Conservation (phyloP, 2,329 filamentous ascomycete species). For the Claviceps humidiphila region DNA sequence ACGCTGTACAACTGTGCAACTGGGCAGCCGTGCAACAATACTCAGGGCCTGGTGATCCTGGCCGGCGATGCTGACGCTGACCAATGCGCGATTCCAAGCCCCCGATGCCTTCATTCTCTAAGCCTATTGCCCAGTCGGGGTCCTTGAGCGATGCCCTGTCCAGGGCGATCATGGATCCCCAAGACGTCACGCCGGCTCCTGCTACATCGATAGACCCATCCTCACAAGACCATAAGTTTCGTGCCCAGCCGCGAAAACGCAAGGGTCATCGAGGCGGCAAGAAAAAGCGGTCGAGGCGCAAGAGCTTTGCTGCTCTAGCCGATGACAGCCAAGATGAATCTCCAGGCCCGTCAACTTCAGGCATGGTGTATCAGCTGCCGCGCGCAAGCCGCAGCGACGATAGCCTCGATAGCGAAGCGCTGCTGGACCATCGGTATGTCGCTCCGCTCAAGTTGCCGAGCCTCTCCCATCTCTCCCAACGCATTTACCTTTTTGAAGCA, state of each 20-base stretch:
- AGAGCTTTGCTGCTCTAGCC: conserved; percentile 61
- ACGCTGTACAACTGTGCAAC: not conserved
- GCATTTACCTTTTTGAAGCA: not conserved
- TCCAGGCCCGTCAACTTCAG: conserved; percentile 21
- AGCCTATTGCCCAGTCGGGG: conserved; percentile 21
- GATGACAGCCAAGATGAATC: conserved; percentile 36
- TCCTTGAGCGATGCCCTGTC: conserved; percentile 11
- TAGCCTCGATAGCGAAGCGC: conserved; percentile 76
- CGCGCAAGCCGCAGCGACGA: conserved; percentile 59
- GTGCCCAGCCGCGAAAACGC: conserved; percentile 37
- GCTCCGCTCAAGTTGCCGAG: not conserved
- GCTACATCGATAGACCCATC: conserved; percentile 1
- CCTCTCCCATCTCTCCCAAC: not conserved
- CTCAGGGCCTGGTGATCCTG: not conserved
- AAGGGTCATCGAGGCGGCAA: conserved; percentile 65
- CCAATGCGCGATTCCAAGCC: not conserved
- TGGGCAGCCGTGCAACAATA: not conserved
- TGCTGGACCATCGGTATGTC: conserved; percentile 71
- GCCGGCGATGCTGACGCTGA: not conserved
- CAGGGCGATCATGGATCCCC: conserved; percentile 6
- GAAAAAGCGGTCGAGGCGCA: conserved; percentile 62
- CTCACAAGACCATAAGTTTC: conserved; percentile 7
- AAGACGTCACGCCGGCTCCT: conserved; percentile 5
- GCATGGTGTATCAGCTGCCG: conserved; percentile 39
- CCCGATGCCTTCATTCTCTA: conserved; percentile 5